Evolutionary conservation across 192 early-diverging fungal genomes (phyloP), one percentile per base, ranked within the genome.

Genomic region (Backusella sp.): DNA sequence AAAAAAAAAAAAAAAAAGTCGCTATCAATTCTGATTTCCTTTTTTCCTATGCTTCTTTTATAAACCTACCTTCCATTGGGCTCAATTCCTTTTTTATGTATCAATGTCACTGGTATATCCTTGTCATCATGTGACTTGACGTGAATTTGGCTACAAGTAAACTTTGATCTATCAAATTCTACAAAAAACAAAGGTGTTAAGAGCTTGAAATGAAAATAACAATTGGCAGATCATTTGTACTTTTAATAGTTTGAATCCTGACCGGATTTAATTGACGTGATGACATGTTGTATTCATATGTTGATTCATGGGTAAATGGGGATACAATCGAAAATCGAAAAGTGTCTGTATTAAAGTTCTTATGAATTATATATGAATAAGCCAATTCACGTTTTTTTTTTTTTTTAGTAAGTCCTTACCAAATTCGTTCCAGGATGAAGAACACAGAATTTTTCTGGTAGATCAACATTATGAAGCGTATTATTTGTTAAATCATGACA

Each of bases 271-370:
- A 74, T 28, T 81, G 73, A 34, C 82, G 78, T 7, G 79, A 73
- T 0, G 73, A 70, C 88, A 94, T 89, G 72, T 91, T 81, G 49
- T 92, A 94, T 75, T 92, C 92, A 70, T 88, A 87, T 21, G 86
- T 90, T 8, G 90, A 88, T 42, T 91, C 89, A 34, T 89, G 84
- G 19, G 86, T 86, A 37, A 91, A 86, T 17, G 93, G 92, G 52
- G 89, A 89, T 65, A 84, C 89, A 65, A 90, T 82, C 7, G 79
- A 87, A 78, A 87, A 92, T 77, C 87, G 89, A 76, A 91, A 82
- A 4, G 77, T 80, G 65, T 91, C 81, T 14, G 90, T 88, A 56
- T 87, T 80, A 65, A 84, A 88, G 37, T 89, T 82, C 87, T 88
- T 49, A 14, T 2, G 3, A 15, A 44, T 44, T 4, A 44, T 53